These are phyloP conservation scores for Pontederia paniculata DNA, from an alignment of 176 grass and related monocot species.

Conservation along the genomic window DNA sequence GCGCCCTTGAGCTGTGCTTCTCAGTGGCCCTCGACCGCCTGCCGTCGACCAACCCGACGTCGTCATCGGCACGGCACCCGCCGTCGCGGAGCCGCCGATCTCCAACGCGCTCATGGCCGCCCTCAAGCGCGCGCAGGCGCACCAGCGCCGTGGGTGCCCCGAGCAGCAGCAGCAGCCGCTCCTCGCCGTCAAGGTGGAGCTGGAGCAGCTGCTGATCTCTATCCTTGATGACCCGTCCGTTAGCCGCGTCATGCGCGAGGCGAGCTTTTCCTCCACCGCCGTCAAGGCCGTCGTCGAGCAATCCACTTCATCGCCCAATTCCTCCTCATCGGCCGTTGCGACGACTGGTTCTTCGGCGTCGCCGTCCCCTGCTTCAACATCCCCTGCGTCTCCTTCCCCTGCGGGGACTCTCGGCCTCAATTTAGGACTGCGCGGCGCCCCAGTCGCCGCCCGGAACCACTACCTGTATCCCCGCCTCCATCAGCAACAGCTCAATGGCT, in stretches of 20 bases:
- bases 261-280: conserved; percentile 59
- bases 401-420: neutral
- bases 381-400: neutral
- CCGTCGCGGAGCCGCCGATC: conserved; percentile 29
- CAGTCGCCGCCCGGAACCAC: neutral
- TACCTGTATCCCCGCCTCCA: too few species aligned
- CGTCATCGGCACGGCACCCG: neutral
- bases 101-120: conserved; percentile 80
- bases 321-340: conserved; percentile 18
- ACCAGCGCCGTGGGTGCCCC: conserved; percentile 64
- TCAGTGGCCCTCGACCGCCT: conserved; percentile 78
- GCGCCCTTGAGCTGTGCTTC: conserved; percentile 85
- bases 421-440: neutral
- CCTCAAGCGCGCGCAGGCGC: conserved; percentile 81
- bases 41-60: conserved; percentile 25
- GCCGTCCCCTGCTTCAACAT: conserved; percentile 3
- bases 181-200: conserved; percentile 83
- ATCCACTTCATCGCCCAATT: conserved; percentile 36
- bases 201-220: conserved; percentile 76
- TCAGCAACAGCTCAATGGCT: neutral
- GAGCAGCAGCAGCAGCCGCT: conserved; percentile 61
- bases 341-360: conserved; percentile 3
- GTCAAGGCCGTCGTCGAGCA: conserved; percentile 71
- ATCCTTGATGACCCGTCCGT: conserved; percentile 91
- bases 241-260: conserved; percentile 94